These are phyloP conservation scores for Somion occarium DNA, from an alignment of 1,284 basidiomycete species.

Conservation along the genomic window DNA sequence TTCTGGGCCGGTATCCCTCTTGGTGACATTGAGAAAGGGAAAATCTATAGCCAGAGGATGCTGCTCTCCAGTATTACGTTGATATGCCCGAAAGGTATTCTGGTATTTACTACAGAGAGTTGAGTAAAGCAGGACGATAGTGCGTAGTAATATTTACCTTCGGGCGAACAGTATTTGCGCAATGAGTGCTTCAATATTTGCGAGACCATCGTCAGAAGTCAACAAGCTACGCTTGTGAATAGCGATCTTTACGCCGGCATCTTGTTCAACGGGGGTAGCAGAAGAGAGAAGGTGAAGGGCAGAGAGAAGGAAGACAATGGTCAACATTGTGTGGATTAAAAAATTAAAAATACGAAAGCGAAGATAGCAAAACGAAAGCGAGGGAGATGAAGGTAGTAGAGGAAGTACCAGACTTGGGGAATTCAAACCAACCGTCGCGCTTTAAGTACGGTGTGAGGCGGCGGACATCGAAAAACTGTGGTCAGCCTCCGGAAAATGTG, in stretches of 20 bases:
- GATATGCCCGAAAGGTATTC: constrained; percentile 8
- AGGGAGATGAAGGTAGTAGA: neutral
- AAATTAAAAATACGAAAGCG: neutral
- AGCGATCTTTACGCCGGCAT: neutral
- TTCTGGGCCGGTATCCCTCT: constrained; percentile 8
- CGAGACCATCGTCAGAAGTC: neutral
- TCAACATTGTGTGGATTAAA: constrained; percentile 8
- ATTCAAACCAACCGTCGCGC: neutral
- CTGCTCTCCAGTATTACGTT: constrained; percentile 7
- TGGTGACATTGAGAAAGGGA: constrained; percentile 3
- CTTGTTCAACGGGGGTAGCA: constrained; percentile 6
- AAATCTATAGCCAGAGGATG: constrained; percentile 2
- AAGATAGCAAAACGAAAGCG: constrained; percentile 1
- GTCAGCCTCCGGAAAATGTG: too few species aligned
- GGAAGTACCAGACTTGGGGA: neutral
- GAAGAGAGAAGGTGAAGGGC: constrained; percentile 1
- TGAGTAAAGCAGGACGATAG: neutral
- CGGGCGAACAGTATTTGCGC: neutral
- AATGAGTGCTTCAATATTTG: neutral
- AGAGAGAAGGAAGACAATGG: constrained; percentile 5
- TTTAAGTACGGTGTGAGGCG: neutral
- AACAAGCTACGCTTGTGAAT: neutral
- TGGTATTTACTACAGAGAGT: constrained; percentile 9
- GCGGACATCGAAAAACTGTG: neutral
- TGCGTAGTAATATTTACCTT: neutral